Conservation (phyloP, 2,329 filamentous ascomycete genomes). For the Rachicladosporium sp. region DNA sequence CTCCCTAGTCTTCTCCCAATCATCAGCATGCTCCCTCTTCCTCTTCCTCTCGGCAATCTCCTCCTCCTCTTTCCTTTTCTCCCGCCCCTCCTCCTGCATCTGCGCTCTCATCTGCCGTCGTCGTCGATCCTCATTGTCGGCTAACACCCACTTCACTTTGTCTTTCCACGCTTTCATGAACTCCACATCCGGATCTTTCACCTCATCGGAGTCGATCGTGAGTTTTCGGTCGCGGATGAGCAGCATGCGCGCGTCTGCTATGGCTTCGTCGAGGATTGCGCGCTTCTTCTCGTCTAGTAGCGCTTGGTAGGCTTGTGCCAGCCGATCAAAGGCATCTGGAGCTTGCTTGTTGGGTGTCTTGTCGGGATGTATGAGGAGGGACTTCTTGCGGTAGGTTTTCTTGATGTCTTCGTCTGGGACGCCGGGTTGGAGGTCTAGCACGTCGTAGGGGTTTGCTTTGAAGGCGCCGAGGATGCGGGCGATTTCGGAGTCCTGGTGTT, state of each 20-base stretch:
- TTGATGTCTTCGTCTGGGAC: slow-evolving; percentile 96
- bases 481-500: slow-evolving; percentile 73
- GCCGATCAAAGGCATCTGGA: slow-evolving; percentile 88
- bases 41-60: slow-evolving; percentile 54
- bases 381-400: slow-evolving; percentile 85
- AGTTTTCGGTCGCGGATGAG: slow-evolving; percentile 91
- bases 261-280: slow-evolving; percentile 77
- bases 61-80: slow-evolving; percentile 74
- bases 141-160: slow-evolving; percentile 78
- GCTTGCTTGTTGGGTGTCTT: slow-evolving; percentile 86
- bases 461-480: slow-evolving; percentile 89
- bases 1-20: slow-evolving; percentile 89
- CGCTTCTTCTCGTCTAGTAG: slow-evolving; percentile 92
- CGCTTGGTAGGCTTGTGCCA: slow-evolving; percentile 86
- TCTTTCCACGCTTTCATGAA: slow-evolving; percentile 80
- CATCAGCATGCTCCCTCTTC: slow-evolving; percentile 76
- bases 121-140: slow-evolving; percentile 81
- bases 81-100: slow-evolving; percentile 90
- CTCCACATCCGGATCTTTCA: slow-evolving; percentile 56
- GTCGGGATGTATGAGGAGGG: slow-evolving; percentile 96
- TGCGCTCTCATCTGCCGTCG: slow-evolving; percentile 80
- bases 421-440: slow-evolving; percentile 89
- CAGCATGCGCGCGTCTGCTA: slow-evolving; percentile 88
- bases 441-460: slow-evolving; percentile 72
- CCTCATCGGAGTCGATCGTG: slow-evolving; percentile 76